Base-by-base conservation (phyloP, 1,284 basidiomycete genomes). In the Somion occarium region DNA sequence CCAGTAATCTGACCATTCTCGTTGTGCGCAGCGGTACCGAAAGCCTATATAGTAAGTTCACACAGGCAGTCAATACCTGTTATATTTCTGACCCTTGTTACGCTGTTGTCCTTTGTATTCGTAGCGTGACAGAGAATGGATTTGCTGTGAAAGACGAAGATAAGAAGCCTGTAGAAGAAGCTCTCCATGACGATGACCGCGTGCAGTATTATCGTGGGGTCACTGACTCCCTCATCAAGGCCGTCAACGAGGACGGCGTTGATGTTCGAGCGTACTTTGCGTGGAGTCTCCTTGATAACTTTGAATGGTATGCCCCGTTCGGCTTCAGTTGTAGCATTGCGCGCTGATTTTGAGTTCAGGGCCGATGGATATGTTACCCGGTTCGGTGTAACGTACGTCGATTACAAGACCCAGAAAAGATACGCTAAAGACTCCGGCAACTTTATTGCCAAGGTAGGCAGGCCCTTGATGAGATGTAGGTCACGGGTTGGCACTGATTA, bases 211-310 rank as follows among this genome's bases (percentile, higher is more conserved):
- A 80, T 71, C 67, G 73, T 25, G 86, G 82, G 4, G 82, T 83
- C 54, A 81, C 83, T 12, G 63, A 73, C 7, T 78, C 82, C 0
- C 61, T 91, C 30, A 67, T 79, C 37, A 72, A 74, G 13, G 84
- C 86, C n/a, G 69, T 85, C 24, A 68, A 72, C 44, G 71, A 80
- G 50, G 87, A 91, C 61, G 80, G 81, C 4, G 83, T 88, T 15
- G 79, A 84, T 50, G 69, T 89, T 46, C 67, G 76, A 39, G 78
- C 79, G 1, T 91, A 89, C 67, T 86, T 89, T 69, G 81, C 82
- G 13, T 88, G 84, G 83, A 85, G 80, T 66, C 68, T 85, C 49
- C 61, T 86, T 50, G 85, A 88, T 63, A 88, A 88, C 67, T 88
- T 89, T 54, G 87, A 91, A 66, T 88, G 88, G 80, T 70, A 52